A percentile compares a stretch with the other conserved stretches of the same genome.
phyloP scores from a whole-genome alignment of 169 alveolate species.

The Eimeria necatrix region DNA sequence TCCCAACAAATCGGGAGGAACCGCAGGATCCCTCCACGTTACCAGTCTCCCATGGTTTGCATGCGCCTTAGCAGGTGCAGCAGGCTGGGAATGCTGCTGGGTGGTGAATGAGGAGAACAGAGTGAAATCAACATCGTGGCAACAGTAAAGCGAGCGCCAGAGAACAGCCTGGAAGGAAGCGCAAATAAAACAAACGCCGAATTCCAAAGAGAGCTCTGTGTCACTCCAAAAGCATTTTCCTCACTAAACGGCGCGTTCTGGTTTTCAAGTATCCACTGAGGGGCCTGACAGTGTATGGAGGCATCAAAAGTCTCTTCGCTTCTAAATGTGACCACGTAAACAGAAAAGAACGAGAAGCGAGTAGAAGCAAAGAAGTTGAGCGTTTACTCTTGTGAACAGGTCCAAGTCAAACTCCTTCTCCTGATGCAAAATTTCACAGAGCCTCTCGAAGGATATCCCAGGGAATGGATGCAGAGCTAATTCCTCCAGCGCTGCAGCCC shows the following conservation, averaged over 20 bases:
- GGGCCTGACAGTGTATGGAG: not conserved
- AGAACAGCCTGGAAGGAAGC: slow-evolving; percentile 39
- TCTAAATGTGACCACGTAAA: not conserved
- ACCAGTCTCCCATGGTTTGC: not conserved
- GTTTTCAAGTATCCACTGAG: not conserved
- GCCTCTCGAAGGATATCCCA: slow-evolving; percentile 37
- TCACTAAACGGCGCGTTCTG: not conserved
- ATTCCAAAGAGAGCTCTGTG: not conserved
- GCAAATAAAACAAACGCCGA: not conserved
- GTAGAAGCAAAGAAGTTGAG: not conserved
- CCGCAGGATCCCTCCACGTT: slow-evolving; percentile 24
- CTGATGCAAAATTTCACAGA: not conserved
- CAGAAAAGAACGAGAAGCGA: not conserved
- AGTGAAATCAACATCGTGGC: slow-evolving; percentile 66
- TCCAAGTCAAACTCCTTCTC: slow-evolving; percentile 2
- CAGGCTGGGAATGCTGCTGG: not conserved
- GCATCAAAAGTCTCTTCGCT: not conserved
- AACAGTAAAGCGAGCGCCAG: slow-evolving; percentile 70
- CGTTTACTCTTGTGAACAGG: not conserved
- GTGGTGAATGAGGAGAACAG: not conserved
- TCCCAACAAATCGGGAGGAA: slow-evolving; percentile 7
- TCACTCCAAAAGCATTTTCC: not conserved
- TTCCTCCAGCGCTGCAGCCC: slow-evolving; percentile 50
- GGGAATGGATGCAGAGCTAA: slow-evolving; percentile 54
- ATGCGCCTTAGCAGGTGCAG: slow-evolving; percentile 3